Evolutionary conservation across 371 early-diverging fungal genomes (phyloP), one percentile per base, ranked within the genome.

Genomic region (Actinomortierella wolfii): DNA sequence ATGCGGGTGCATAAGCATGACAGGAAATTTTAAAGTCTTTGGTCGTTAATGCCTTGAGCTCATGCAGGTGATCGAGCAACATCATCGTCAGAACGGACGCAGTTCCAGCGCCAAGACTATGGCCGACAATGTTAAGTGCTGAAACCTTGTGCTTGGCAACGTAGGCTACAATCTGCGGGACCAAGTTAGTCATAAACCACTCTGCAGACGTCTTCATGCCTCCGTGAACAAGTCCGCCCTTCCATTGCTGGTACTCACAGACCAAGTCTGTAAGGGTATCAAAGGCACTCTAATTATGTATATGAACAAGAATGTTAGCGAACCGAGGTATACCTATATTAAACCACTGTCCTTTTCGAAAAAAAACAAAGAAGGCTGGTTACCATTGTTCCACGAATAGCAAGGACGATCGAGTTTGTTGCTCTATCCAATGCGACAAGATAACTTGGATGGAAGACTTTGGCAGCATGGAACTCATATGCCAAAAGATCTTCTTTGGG

Each of bases 241-340:
- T 84, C 94, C 95, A 94, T 26, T 83, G 89, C 49, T 87, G 85
- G 59, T 94, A 94, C 64, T 94, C 94, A 55, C 94, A 94, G 0
- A 89, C 88, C 23, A 94, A 68, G 66, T 95, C 95, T 0, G 95
- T 94, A 56, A 95, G 65, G 2, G 93, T 86, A 66, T 95, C 95
- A 62, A 88, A 84, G 0, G 86, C 79, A 49, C 92, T 94, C 89
- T 89, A 67, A 39, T 6, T 4, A 11, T 6, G 34, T 6, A 34
- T 34, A 34, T 34, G 34, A 11, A 11, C 11, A 34, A n/a, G n/a
- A n/a, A n/a, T n/a, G n/a, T n/a, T n/a, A n/a, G 34, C 34, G 34
- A 34, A 6, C 7, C 34, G 4, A 6, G 34, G 34, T 6, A 6
- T 6, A 34, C 4, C 34, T 11, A 11, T 34, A 11, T 34, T 34